Percentiles rank a stretch among this genome's conserved stretches.
Evolutionary conservation across 2,329 filamentous ascomycete genomes (phyloP).

Genomic region (Fusarium albidum): DNA sequence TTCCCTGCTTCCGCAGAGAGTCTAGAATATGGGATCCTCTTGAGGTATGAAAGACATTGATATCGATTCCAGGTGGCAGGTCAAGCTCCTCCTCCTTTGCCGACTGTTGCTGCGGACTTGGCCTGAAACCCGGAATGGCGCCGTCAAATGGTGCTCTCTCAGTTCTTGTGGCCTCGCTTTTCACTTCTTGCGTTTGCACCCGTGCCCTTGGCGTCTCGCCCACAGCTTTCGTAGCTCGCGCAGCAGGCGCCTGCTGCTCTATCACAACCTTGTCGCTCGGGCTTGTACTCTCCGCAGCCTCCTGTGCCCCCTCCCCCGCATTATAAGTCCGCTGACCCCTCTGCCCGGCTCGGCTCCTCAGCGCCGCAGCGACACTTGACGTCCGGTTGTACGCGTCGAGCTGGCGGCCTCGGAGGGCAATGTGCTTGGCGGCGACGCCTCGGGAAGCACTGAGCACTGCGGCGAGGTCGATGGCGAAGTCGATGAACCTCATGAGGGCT

Average conservation of each 20-base stretch:
- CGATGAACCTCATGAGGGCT: conserved; percentile 66
- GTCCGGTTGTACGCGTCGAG: conserved; percentile 58
- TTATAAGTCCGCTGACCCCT: background rate
- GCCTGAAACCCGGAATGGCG: conserved; percentile 17
- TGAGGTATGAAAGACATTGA: conserved; percentile 59
- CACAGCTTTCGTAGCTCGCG: conserved; percentile 13
- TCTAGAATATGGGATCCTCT: conserved; percentile 55
- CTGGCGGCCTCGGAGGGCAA: conserved; percentile 64
- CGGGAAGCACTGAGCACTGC: conserved; percentile 75
- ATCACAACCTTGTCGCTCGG: conserved; percentile 11
- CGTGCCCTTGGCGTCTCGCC: conserved; percentile 9
- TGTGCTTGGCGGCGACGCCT: conserved; percentile 70
- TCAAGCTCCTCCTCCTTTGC: conserved; percentile 41
- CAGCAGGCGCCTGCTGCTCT: conserved; percentile 22
- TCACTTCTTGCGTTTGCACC: conserved; percentile 13
- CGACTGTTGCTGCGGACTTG: conserved; percentile 13
- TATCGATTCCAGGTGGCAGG: conserved; percentile 51
- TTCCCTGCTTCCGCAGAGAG: conserved; percentile 43
- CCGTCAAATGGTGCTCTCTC: conserved; percentile 14
- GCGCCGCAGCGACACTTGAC: conserved; percentile 51
- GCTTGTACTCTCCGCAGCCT: background rate
- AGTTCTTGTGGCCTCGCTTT: conserved; percentile 5
- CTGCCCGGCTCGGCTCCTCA: conserved; percentile 41
- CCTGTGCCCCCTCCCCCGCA: conserved; percentile 1
- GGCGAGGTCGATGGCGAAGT: conserved; percentile 73